Conservation (phyloP, 83 land plant genomes). For the Thuja plicata region DNA sequence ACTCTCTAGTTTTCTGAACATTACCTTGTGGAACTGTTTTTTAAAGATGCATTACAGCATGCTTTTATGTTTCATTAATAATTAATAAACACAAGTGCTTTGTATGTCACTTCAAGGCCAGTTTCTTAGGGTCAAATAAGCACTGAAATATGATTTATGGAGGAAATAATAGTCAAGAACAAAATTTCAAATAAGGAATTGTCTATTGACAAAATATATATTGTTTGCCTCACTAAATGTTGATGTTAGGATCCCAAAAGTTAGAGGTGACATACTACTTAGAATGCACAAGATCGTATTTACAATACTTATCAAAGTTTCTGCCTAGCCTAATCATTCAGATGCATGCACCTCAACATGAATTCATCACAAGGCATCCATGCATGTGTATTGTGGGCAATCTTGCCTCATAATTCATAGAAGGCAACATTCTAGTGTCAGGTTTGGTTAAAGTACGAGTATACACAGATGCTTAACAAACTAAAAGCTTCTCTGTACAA, state of each 20-base stretch:
- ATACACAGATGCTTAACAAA: background rate
- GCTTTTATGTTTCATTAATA: background rate
- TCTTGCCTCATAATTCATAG: background rate
- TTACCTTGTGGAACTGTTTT: background rate
- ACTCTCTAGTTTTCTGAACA: background rate
- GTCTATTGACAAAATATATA: background rate
- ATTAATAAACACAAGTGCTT: background rate
- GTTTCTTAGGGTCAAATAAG: background rate
- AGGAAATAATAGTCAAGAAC: background rate
- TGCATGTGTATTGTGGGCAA: background rate
- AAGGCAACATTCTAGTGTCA: background rate
- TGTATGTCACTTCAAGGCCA: too few relatives aligned
- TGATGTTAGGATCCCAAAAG: background rate
- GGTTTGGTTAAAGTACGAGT: background rate
- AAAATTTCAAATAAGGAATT: background rate
- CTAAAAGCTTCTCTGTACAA: background rate
- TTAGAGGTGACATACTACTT: background rate
- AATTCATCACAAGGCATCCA: too few relatives aligned
- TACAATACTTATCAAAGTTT: too few relatives aligned
- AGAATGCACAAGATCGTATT: background rate
- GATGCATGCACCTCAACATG: too few relatives aligned
- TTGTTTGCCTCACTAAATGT: background rate
- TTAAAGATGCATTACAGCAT: background rate
- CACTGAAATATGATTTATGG: background rate
- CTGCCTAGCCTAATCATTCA: too few relatives aligned